Base-by-base conservation (phyloP, 2,329 filamentous ascomycete genomes). In the Sclerotinia nivalis region DNA sequence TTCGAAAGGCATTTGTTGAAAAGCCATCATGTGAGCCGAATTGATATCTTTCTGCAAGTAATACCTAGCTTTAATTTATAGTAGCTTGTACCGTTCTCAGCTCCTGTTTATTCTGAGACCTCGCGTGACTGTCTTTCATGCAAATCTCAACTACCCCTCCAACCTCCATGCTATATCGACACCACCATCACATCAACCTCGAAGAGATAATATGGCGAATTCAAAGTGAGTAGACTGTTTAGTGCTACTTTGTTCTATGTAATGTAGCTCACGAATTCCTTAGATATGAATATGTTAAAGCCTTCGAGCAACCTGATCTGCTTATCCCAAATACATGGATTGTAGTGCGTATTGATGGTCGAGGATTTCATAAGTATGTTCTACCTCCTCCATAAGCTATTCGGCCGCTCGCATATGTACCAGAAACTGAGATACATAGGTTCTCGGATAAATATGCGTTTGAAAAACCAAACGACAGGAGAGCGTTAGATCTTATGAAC, bases 301-400 rank as follows among this genome's bases (percentile, higher is more conserved):
- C 84, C 61, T 98, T 98, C 78, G 96, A 99, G 84, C 91, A 91
- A 77, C 83, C 89, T 9, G 93, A 97, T 78, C 81, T 82, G 60
- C 83, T 99, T 54, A 85, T 98, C 31, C 93, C 90, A 68, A 97
- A 96, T 78, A 98, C 95, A 37, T 99, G 94, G 93, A 91, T 98
- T 69, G 93, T 98, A 28, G 89, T 99, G 69, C 90, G 96, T 71
- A 90, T 99, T 77, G 96, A 99, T 81, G 96, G 96, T 34, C 87
- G 95, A 73, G 94, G 93, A 25, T 99, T 99, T 81, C 96, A 94
- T 77, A 97, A 97, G 93, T 96, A 83, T 78, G 80, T 65, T 12
- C 9, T 55, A 12, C 34, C 47, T 55, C 31, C 6, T 20, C 22
- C 15, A 20, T 40, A 13, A 15, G 47, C 22, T 20, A 10, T 37